These are phyloP conservation scores for Penicillium antarcticum DNA, from an alignment of 495 filamentous ascomycete genomes.

Conservation along the genomic window DNA sequence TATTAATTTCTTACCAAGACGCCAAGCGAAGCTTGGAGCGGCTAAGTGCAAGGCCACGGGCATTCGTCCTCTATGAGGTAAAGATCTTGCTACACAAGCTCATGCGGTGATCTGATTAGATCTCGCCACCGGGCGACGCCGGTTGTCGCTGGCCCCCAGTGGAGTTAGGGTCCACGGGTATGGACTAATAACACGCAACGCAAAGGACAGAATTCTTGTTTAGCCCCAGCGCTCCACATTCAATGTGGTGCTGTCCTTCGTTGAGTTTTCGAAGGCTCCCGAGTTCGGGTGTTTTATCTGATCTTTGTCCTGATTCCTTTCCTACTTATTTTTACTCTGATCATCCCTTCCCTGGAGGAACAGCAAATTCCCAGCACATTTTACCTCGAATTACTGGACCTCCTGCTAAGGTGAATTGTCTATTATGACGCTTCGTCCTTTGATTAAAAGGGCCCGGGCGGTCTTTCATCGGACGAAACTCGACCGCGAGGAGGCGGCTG, in stretches of 20 bases:
- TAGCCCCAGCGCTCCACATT: neutral
- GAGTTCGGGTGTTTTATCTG: constrained; percentile 11
- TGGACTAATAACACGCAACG: neutral
- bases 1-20: constrained; percentile 10
- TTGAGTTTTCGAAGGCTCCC: constrained; percentile 4
- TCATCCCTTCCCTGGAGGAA: neutral
- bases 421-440: constrained; percentile 6
- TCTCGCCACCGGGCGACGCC: constrained; percentile 2
- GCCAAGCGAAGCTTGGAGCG: constrained; percentile 10
- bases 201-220: constrained; percentile 3
- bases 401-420: neutral
- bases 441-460: constrained; percentile 7
- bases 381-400: neutral
- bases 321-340: neutral
- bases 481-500: constrained; percentile 6
- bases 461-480: constrained; percentile 3
- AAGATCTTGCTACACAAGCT: neutral
- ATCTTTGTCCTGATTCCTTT: neutral
- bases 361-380: neutral
- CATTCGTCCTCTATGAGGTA: neutral
- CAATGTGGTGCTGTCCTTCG: neutral
- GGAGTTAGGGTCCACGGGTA: neutral
- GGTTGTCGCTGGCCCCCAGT: neutral
- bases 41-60: neutral
- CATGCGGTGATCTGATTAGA: constrained; percentile 14